These are phyloP conservation scores for Wilcoxina mikolae DNA, from an alignment of 495 filamentous ascomycete species.

Conservation along the genomic window DNA sequence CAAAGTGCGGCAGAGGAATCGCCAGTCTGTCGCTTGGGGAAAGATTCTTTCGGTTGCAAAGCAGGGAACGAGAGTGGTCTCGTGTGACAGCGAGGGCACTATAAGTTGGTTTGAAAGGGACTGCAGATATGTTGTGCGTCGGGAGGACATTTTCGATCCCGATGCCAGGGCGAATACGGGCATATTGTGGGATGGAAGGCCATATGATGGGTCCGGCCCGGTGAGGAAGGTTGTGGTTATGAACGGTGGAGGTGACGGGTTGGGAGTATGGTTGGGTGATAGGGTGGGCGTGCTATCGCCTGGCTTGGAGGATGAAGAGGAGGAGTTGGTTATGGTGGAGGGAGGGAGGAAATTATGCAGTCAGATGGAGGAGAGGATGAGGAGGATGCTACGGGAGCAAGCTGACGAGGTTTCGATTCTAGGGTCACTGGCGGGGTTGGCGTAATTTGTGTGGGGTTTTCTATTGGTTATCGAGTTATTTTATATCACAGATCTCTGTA, in stretches of 20 bases:
- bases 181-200: slow-evolving; percentile 32
- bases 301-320: slow-evolving; percentile 32
- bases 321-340: slow-evolving; percentile 35
- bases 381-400: slow-evolving; percentile 12
- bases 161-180: slow-evolving; percentile 30
- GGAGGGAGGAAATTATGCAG: slow-evolving; percentile 23
- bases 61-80: slow-evolving; percentile 73
- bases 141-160: slow-evolving; percentile 54
- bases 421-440: slow-evolving; percentile 5
- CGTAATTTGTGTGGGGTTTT: not conserved
- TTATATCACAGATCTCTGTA: no score
- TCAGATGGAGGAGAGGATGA: slow-evolving; percentile 16
- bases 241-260: slow-evolving; percentile 42
- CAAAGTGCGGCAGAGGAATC: slow-evolving; percentile 43
- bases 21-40: slow-evolving; percentile 64
- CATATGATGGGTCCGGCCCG: slow-evolving; percentile 34
- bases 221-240: slow-evolving; percentile 38
- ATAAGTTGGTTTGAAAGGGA: slow-evolving; percentile 89
- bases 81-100: slow-evolving; percentile 68
- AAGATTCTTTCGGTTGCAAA: slow-evolving; percentile 72
- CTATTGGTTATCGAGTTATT: no score
- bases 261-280: slow-evolving; percentile 71
- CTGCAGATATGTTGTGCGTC: slow-evolving; percentile 63
- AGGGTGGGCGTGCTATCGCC: slow-evolving; percentile 57
- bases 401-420: slow-evolving; percentile 20